These are phyloP conservation scores for Rugosomyces carneus DNA, from an alignment of 1,284 basidiomycete genomes.

Conservation along the genomic window DNA sequence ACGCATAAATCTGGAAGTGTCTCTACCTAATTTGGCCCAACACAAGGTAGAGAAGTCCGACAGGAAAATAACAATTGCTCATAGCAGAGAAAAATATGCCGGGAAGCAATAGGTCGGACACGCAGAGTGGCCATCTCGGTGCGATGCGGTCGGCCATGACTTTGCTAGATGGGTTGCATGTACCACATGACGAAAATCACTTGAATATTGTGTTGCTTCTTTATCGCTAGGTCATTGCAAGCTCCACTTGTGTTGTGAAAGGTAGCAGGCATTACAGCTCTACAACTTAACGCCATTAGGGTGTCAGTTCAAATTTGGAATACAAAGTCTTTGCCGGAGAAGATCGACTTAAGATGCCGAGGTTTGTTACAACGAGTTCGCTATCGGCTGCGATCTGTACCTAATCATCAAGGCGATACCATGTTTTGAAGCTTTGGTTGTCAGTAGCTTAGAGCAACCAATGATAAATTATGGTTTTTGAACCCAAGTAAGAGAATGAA, in stretches of 20 bases:
- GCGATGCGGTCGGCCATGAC: background rate
- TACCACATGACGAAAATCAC: background rate
- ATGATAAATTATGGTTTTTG: background rate
- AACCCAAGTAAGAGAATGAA: background rate
- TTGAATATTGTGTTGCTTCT: background rate
- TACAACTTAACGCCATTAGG: background rate
- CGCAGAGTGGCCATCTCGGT: background rate
- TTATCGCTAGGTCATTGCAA: background rate
- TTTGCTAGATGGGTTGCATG: background rate
- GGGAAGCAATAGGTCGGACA: background rate
- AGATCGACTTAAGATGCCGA: background rate
- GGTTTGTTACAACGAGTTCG: background rate
- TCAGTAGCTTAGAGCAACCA: too few species aligned
- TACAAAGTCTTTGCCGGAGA: background rate
- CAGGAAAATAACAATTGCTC: too few species aligned
- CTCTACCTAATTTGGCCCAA: background rate
- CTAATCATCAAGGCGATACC: background rate
- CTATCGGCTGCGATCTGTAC: background rate
- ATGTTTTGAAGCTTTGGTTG: background rate
- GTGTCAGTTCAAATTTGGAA: background rate
- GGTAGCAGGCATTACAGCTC: background rate
- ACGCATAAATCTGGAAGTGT: background rate
- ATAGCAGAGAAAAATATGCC: background rate
- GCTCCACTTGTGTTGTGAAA: background rate
- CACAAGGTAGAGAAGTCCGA: background rate